Evolutionary conservation across 1,284 basidiomycete genomes (phyloP).

Genomic region (Agaricales sp.): DNA sequence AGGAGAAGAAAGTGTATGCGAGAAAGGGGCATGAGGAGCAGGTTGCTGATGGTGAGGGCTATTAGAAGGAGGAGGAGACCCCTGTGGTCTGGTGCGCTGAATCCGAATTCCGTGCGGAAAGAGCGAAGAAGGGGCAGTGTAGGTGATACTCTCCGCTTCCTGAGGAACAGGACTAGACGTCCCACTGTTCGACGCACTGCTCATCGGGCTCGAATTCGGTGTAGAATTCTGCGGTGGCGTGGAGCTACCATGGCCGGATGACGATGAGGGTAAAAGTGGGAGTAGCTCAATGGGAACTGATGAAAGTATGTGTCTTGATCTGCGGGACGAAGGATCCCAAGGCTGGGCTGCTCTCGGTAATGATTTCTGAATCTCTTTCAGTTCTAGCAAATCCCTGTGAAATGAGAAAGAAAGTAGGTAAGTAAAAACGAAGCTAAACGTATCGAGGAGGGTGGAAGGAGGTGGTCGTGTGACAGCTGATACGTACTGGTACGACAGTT

Average conservation of each 20-base stretch:
- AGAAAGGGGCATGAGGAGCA: background rate
- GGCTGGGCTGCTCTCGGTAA: constrained; percentile 41
- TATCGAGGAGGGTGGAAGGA: background rate
- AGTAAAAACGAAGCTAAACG: background rate
- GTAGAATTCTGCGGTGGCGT: background rate
- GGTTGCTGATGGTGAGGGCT: background rate
- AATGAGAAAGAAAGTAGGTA: constrained; percentile 4
- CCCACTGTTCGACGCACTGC: constrained; percentile 6
- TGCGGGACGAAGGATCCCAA: constrained; percentile 25
- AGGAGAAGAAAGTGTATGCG: background rate
- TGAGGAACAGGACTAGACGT: too few species aligned
- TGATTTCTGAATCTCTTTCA: constrained; percentile 49
- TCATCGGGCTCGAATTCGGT: constrained; percentile 6
- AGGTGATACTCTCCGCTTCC: constrained; percentile 3
- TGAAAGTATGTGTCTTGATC: constrained; percentile 27
- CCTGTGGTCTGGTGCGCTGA: constrained; percentile 6
- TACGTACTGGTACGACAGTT: constrained; percentile 25
- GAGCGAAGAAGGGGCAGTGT: constrained; percentile 7
- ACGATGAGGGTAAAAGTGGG: constrained; percentile 26
- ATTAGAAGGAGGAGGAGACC: constrained; percentile 10
- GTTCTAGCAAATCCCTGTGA: constrained; percentile 48
- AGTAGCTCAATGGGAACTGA: constrained; percentile 44
- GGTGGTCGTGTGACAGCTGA: background rate
- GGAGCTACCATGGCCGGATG: constrained; percentile 10
- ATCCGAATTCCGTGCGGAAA: constrained; percentile 6